A percentile compares a stretch with the other conserved stretches of the same genome.
Conservation (phyloP, 208 protist genomes). For the Balamuthia mandrillaris region DNA sequence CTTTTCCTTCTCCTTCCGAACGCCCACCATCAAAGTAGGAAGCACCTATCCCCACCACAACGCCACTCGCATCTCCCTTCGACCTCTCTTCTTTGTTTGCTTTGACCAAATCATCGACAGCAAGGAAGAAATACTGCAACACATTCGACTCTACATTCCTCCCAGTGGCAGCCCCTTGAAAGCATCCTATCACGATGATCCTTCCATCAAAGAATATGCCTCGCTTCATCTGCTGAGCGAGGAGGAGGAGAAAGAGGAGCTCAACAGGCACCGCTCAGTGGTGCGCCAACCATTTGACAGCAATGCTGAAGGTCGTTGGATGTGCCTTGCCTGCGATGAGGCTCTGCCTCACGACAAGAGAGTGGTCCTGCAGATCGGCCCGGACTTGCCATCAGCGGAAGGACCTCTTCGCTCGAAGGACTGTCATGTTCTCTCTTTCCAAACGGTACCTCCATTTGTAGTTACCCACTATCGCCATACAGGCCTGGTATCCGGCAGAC, state of each 20-base stretch:
- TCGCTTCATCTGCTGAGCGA: not conserved
- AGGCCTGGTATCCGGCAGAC: no score
- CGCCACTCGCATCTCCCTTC: not conserved
- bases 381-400: constrained; percentile 23
- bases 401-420: no score
- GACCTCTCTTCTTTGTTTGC: not conserved
- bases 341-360: not conserved
- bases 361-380: not conserved
- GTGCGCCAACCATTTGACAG: no score
- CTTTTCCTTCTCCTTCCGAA: constrained; percentile 28
- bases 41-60: not conserved
- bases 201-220: not conserved
- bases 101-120: constrained; percentile 7
- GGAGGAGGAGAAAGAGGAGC: not conserved
- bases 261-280: not conserved
- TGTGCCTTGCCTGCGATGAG: not conserved
- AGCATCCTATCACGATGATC: not conserved
- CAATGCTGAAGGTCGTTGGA: not conserved
- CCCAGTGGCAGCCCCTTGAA: not conserved
- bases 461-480: no score
- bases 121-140: not conserved
- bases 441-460: no score
- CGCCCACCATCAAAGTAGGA: not conserved
- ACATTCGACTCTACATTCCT: not conserved
- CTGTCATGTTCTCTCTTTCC: no score